These are phyloP conservation scores for Rhizopus microsporus DNA, from an alignment of 371 early-diverging fungal genomes.

Conservation along the genomic window DNA sequence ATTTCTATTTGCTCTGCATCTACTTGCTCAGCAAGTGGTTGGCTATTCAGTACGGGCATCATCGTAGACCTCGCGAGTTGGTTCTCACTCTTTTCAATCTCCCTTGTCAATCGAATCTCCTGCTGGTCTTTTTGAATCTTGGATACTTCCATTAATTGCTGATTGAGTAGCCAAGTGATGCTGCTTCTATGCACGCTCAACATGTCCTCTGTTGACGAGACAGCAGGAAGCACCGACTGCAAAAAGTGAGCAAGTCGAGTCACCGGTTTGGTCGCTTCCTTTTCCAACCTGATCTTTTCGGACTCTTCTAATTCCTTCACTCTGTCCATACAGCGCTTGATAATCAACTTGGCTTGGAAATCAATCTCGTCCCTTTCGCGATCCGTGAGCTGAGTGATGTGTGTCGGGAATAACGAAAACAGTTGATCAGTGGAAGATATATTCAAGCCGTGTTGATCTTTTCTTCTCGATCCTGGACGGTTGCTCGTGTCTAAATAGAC, in stretches of 20 bases:
- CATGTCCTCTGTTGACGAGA: slow-evolving; percentile 32
- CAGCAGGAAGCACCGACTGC: slow-evolving; percentile 11
- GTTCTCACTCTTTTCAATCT: slow-evolving; percentile 56
- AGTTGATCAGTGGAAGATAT: slow-evolving; percentile 19
- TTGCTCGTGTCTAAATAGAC: slow-evolving; percentile 44
- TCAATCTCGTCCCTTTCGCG: slow-evolving; percentile 62
- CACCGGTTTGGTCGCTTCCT: slow-evolving; percentile 15
- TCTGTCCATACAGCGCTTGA: slow-evolving; percentile 54
- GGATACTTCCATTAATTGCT: slow-evolving; percentile 52
- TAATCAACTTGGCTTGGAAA: slow-evolving; percentile 58
- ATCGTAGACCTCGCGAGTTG: slow-evolving; percentile 28
- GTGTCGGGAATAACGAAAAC: slow-evolving; percentile 38
- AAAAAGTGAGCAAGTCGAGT: slow-evolving; percentile 27
- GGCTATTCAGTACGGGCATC: background rate
- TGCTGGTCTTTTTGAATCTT: slow-evolving; percentile 58
- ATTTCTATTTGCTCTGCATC: background rate
- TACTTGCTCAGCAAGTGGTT: background rate
- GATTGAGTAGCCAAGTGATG: slow-evolving; percentile 57
- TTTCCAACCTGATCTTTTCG: slow-evolving; percentile 32
- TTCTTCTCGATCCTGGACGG: slow-evolving; percentile 6
- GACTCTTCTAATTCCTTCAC: slow-evolving; percentile 53
- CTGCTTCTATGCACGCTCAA: slow-evolving; percentile 52
- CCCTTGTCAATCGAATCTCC: slow-evolving; percentile 49
- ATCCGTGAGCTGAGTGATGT: slow-evolving; percentile 42
- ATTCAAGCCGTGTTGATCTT: background rate